phyloP scores from a whole-genome alignment of 2,329 filamentous ascomycete genomes.

The Trichophyton simii region DNA sequence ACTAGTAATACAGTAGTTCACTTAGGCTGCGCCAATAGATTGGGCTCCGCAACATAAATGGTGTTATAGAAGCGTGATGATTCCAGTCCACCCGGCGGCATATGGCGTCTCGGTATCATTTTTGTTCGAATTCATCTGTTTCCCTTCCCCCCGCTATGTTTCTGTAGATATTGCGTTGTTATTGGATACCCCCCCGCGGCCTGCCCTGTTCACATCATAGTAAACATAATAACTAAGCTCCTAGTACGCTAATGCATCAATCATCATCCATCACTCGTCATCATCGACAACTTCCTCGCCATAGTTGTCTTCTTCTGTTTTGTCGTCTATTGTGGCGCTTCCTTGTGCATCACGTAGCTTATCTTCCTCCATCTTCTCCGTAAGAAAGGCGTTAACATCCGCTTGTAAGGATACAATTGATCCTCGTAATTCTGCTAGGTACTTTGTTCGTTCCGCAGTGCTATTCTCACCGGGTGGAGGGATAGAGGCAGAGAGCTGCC shows the following conservation, averaged over 20 bases:
- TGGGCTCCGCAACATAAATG: slow-evolving; percentile 18
- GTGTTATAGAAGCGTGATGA: slow-evolving; percentile 10
- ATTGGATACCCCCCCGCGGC: slow-evolving; percentile 1
- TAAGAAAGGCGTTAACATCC: slow-evolving; percentile 48
- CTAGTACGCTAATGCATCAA: slow-evolving; percentile 7
- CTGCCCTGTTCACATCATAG: not conserved
- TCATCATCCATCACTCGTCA: slow-evolving; percentile 13
- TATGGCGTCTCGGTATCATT: not conserved
- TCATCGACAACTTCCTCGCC: slow-evolving; percentile 68
- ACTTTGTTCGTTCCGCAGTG: slow-evolving; percentile 38
- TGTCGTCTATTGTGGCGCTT: slow-evolving; percentile 18
- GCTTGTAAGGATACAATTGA: slow-evolving; percentile 42
- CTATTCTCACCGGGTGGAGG: slow-evolving; percentile 9
- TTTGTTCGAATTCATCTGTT: not conserved
- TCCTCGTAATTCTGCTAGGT: slow-evolving; percentile 40
- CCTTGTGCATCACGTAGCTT: slow-evolving; percentile 30
- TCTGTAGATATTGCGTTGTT: slow-evolving; percentile 7
- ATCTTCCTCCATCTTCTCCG: slow-evolving; percentile 50
- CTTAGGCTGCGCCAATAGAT: slow-evolving; percentile 57
- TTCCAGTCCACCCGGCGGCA: not conserved
- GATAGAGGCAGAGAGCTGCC: slow-evolving; percentile 19
- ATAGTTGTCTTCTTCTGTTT: slow-evolving; percentile 50
- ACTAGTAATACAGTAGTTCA: slow-evolving; percentile 53
- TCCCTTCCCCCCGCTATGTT: slow-evolving; percentile 8
- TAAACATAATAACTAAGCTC: not conserved